Evolutionary conservation across 768 basidiomycete species (phyloP).

Genomic region (Tulasnella sp.): DNA sequence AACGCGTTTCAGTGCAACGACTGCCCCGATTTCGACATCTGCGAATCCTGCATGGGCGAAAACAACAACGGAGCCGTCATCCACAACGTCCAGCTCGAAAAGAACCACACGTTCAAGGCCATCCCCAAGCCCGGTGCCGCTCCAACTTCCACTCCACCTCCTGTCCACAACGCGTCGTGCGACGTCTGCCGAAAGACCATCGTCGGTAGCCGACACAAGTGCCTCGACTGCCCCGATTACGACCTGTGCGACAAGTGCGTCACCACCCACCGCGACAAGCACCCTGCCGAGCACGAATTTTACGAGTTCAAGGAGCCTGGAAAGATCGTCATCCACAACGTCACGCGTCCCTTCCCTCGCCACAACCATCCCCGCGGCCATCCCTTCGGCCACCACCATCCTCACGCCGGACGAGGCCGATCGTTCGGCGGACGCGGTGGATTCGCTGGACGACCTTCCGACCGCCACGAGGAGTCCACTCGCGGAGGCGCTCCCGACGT

Average conservation of each 20-base stretch:
- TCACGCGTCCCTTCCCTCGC: conserved; percentile 39
- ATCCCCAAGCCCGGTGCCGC: conserved; percentile 5
- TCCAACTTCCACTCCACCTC: conserved; percentile 15
- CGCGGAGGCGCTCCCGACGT: not conserved
- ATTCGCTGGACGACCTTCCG: not conserved
- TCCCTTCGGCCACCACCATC: conserved; percentile 1
- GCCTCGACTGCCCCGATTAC: conserved; percentile 74
- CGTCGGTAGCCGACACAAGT: conserved; percentile 75
- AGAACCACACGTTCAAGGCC: conserved; percentile 31
- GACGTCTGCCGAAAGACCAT: conserved; percentile 63
- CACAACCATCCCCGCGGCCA: not conserved
- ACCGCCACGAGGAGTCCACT: not conserved
- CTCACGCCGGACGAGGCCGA: not conserved
- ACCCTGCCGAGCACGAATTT: conserved; percentile 59
- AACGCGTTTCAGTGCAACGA: conserved; percentile 27
- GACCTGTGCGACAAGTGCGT: conserved; percentile 71
- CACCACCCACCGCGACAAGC: conserved; percentile 45
- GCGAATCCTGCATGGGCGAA: conserved; percentile 36
- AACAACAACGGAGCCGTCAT: conserved; percentile 29
- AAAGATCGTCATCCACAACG: conserved; percentile 65
- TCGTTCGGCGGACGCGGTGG: not conserved
- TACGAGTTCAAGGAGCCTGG: conserved; percentile 69
- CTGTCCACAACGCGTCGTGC: conserved; percentile 49
- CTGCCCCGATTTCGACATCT: conserved; percentile 36
- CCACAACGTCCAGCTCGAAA: conserved; percentile 20